phyloP scores from a whole-genome alignment of 2,329 filamentous ascomycete species.

The Penicillium sumatraense region DNA sequence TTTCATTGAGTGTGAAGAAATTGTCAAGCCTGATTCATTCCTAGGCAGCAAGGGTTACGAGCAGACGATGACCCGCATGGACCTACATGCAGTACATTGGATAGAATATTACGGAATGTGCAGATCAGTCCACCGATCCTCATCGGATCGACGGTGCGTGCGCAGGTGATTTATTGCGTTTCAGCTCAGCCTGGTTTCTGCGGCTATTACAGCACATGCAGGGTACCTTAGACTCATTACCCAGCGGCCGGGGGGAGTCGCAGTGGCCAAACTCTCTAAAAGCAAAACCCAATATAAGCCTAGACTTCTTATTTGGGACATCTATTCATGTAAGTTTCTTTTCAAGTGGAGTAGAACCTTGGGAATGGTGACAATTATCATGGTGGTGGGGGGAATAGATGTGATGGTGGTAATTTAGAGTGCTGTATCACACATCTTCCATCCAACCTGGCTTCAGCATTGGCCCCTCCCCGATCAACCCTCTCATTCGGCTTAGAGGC shows the following conservation, averaged over 20 bases:
- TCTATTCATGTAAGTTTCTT: not conserved
- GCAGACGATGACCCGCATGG: constrained; percentile 1
- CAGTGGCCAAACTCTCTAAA: not conserved
- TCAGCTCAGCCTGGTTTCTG: constrained; percentile 25
- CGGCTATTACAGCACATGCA: constrained; percentile 15
- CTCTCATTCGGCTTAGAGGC: not conserved
- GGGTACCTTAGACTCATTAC: not conserved
- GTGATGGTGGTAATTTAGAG: not conserved
- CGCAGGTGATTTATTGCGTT: constrained; percentile 27
- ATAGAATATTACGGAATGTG: constrained; percentile 2
- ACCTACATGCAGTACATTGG: not conserved
- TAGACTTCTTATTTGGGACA: not conserved
- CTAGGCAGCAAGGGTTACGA: constrained; percentile 17
- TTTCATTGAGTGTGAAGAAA: not conserved
- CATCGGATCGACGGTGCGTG: constrained; percentile 26
- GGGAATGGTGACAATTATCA: not conserved
- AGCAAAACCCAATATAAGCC: not conserved
- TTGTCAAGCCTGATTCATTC: constrained; percentile 1
- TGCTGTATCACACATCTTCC: not conserved
- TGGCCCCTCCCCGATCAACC: not conserved
- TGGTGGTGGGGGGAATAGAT: not conserved
- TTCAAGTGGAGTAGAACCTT: not conserved
- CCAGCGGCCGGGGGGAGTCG: not conserved
- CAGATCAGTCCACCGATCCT: constrained; percentile 16
- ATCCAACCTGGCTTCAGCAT: not conserved